Base-by-base conservation (phyloP, 495 filamentous ascomycete species). In the Hypoxylon rickii region DNA sequence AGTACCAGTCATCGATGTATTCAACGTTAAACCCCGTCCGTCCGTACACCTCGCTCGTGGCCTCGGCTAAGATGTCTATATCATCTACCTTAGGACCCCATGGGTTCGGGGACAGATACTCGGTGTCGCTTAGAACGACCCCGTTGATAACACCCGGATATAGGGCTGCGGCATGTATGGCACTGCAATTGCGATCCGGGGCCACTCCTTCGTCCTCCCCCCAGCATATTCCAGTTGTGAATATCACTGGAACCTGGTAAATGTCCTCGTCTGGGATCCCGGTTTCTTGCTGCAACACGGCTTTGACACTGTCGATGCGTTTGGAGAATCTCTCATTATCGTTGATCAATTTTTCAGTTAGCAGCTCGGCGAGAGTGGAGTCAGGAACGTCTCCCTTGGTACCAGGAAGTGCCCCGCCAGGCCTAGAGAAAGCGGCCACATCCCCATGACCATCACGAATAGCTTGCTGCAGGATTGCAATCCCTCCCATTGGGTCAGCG, bases 1-100 rank as follows among this genome's bases (percentile, higher is more conserved):
- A 45, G 26, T 32, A 45, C 43, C 43, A 45, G 11, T 29, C 43
- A 11, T 45, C 26, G 15, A 45, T 45, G 13, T 32, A 45, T 3
- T 29, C 24, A 6, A 45, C 43, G 2, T 33, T 26, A 19, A 32
- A 45, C 26, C 43, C 43, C 13, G 19, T 26, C 10, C 33, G 24
- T 12, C 17, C 26, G 11, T 45, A 45, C 43, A 45, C 43, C 12
- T 31, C 26, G 18, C 18, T 18, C 10, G 26, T 32, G 7, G 26
- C 43, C 13, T 44, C 41, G 7, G 29, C 13, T 3, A 44, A 3
- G 20, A 44, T 44, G 19, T 44, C 41, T n/a, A n/a, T n/a, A n/a
- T n/a, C n/a, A n/a, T n/a, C n/a, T n/a, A n/a, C n/a, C n/a, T n/a
- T n/a, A n/a, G n/a, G n/a, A n/a, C n/a, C n/a, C n/a, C n/a, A n/a